phyloP scores from a whole-genome alignment of 1,139 yeast genomes.

The Waltiozyma solani region DNA sequence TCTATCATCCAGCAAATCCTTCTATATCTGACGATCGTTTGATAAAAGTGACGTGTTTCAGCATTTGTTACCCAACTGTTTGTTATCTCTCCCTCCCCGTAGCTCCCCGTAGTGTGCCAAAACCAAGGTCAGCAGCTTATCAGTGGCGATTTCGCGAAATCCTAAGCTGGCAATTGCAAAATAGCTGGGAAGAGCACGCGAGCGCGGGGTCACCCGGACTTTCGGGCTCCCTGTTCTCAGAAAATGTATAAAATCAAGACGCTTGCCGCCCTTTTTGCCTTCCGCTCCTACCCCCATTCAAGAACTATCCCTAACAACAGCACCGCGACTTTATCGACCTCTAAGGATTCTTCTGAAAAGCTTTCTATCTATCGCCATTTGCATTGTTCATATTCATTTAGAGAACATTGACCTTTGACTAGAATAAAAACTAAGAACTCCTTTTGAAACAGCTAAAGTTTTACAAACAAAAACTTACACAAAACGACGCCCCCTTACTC shows the following conservation, averaged over 20 bases:
- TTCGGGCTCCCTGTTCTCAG: background rate
- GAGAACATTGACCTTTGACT: background rate
- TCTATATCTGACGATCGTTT: too few relatives aligned
- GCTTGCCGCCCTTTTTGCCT: background rate
- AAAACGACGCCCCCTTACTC: background rate
- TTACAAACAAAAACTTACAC: background rate
- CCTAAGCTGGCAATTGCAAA: too few relatives aligned
- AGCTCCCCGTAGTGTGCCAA: too few relatives aligned
- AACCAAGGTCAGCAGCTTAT: background rate
- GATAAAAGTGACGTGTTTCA: too few relatives aligned
- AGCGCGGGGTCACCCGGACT: background rate
- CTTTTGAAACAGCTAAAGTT: background rate
- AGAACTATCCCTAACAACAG: too few relatives aligned
- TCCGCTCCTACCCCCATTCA: background rate
- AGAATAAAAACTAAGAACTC: background rate
- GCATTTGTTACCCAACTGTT: too few relatives aligned
- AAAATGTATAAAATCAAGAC: background rate
- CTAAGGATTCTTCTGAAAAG: background rate
- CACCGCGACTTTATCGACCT: background rate
- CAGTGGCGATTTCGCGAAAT: background rate
- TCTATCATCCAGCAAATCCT: too few relatives aligned
- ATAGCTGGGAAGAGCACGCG: background rate
- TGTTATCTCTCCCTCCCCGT: too few relatives aligned
- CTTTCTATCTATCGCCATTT: background rate
- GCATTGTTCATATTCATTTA: background rate